Evolutionary conservation across 78 protist genomes (phyloP), one percentile per base, ranked within the genome.

Genomic region (Dictyostelium firmibasis): DNA sequence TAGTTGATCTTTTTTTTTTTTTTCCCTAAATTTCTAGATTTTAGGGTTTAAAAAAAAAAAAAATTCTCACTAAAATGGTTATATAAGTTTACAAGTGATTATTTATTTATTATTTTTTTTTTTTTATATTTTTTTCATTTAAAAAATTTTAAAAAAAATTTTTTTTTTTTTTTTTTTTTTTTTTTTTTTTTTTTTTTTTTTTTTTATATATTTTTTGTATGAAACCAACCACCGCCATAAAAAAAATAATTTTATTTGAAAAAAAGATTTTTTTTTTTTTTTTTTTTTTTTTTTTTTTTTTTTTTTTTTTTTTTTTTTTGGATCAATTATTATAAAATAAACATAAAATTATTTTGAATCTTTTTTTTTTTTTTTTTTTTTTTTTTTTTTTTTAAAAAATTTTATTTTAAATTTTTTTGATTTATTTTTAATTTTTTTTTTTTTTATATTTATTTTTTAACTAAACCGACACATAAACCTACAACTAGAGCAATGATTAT

Each of bases 391-490:
- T 64, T 64, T 64, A 6, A 3, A 3, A 7, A 25, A 25, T 20
- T 60, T 67, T 67, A 60, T 67, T 67, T 25, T 67, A 1, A 67
- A n/a, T n/a, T n/a, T n/a, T n/a, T n/a, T n/a, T 10, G 2, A 9
- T 67, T 67, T 67, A 3, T 27, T 25, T 9, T 67, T 67, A 7
- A 16, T 25, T 35, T 60, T 62, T 23, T 23, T 64, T n/a, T n/a
- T n/a, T n/a, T n/a, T 88, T n/a, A n/a, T n/a, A n/a, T 85, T 29
- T 79, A 1, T 60, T 75, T 60, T 70, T 86, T 77, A 6, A 50
- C 6, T 57, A 86, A 86, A 41, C 75, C 75, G 4, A 79, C 93
- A 44, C 85, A 29, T 25, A 88, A 33, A 38, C 64, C 94, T 47
- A 89, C 87, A 11, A 89, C 75, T 23, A 89, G 9, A 29, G 31